A percentile compares a stretch with the other conserved stretches of the same genome.
These are phyloP conservation scores for Pseudocercospora cruenta DNA, from an alignment of 2,329 filamentous ascomycete genomes.

Conservation along the genomic window DNA sequence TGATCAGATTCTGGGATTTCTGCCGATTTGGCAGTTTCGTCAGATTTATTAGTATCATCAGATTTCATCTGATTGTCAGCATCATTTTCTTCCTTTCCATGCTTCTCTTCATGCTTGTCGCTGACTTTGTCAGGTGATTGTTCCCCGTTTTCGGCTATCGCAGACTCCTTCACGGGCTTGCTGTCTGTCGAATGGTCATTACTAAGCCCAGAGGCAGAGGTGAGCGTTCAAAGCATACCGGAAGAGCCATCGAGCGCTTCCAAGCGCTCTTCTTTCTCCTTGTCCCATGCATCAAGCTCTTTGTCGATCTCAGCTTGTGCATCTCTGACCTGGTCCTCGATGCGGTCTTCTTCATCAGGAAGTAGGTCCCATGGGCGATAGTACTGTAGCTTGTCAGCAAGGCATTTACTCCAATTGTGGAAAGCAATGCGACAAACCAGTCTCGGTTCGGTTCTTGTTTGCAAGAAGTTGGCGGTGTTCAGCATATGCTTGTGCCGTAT, in stretches of 20 bases:
- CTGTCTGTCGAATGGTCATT: constrained; percentile 1
- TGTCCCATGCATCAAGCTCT: constrained; percentile 67
- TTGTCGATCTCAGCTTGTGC: constrained; percentile 65
- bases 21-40: constrained; percentile 1
- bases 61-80: constrained; percentile 9
- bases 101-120: background rate
- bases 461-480: constrained; percentile 71
- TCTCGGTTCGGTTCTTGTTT: constrained; percentile 70
- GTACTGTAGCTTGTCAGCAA: constrained; percentile 59
- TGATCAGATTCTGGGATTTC: constrained; percentile 18
- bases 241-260: constrained; percentile 6
- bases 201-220: background rate
- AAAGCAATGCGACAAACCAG: constrained; percentile 62
- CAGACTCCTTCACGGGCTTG: constrained; percentile 9
- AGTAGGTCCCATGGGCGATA: constrained; percentile 83
- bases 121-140: background rate
- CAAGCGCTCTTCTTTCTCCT: constrained; percentile 29
- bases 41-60: constrained; percentile 12
- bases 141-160: background rate
- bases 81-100: constrained; percentile 4
- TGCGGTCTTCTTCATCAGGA: constrained; percentile 67
- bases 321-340: constrained; percentile 71
- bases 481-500: constrained; percentile 73
- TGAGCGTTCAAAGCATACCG: constrained; percentile 11
- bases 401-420: background rate